phyloP scores from a whole-genome alignment of 2,329 filamentous ascomycete genomes.

The Penicillium aurantiogriseum region DNA sequence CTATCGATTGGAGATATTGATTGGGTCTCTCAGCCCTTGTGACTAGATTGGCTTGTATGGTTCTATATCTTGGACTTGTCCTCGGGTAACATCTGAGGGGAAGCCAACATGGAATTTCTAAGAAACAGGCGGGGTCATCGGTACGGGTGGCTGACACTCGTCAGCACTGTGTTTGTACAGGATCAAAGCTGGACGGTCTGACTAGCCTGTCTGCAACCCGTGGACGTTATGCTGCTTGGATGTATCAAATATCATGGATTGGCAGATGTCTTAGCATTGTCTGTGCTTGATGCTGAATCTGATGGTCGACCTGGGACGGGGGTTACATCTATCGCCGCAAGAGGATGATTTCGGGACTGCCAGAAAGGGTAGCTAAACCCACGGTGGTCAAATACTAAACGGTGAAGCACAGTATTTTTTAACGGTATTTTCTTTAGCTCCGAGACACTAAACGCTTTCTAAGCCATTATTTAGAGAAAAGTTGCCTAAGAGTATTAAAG shows the following conservation, averaged over 20 bases:
- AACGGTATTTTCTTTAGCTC: neutral
- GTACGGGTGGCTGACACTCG: constrained; percentile 13
- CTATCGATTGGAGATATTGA: neutral
- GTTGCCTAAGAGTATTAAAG: no score
- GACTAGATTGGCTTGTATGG: neutral
- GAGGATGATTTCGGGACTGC: neutral
- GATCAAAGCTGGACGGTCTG: neutral
- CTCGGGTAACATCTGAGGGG: neutral
- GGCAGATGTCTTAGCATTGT: neutral
- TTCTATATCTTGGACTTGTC: neutral
- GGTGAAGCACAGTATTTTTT: neutral
- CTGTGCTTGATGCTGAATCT: neutral
- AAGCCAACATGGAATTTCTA: neutral
- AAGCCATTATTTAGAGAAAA: neutral
- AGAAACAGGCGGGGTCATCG: neutral
- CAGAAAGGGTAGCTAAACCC: neutral
- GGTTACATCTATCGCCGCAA: neutral
- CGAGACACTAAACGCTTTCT: neutral
- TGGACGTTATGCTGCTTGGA: neutral
- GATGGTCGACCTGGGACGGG: neutral
- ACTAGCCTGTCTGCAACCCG: neutral
- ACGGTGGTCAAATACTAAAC: neutral
- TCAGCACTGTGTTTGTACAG: constrained; percentile 25
- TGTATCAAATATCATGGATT: no score
- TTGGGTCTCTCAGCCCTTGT: neutral